A percentile compares a stretch with the other conserved stretches of the same genome.
Conservation (phyloP, 2,329 filamentous ascomycete genomes). For the Raffaelea deltoideospora region DNA sequence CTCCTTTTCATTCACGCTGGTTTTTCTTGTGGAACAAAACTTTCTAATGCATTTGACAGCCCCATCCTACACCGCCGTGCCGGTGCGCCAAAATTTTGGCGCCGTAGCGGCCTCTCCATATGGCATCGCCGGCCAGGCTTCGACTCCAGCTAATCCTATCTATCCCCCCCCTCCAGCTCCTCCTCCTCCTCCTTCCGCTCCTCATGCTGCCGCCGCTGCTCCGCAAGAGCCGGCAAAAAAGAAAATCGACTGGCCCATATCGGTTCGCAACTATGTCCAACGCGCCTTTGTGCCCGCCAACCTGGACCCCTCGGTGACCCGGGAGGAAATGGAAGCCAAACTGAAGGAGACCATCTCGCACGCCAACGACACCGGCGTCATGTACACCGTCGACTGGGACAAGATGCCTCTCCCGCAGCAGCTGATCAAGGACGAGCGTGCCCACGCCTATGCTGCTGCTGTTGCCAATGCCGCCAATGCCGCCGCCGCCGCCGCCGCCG, state of each 20-base stretch:
- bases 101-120: slow-evolving; percentile 3
- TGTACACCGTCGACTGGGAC: slow-evolving; percentile 71
- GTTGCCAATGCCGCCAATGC: slow-evolving; percentile 4
- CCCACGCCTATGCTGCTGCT: slow-evolving; percentile 8
- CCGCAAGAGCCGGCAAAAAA: slow-evolving; percentile 15
- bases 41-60: slow-evolving; percentile 11
- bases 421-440: slow-evolving; percentile 59
- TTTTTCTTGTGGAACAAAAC: neutral
- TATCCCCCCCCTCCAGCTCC: slow-evolving; percentile 8
- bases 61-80: slow-evolving; percentile 27
- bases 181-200: slow-evolving; percentile 10
- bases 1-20: neutral
- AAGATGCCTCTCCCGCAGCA: slow-evolving; percentile 71
- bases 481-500: slow-evolving; percentile 2
- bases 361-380: slow-evolving; percentile 57
- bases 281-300: slow-evolving; percentile 71
- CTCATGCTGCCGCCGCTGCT: slow-evolving; percentile 4
- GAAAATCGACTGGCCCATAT: slow-evolving; percentile 64
- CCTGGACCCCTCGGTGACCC: slow-evolving; percentile 44
- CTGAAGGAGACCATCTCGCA: slow-evolving; percentile 74
- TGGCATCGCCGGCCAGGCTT: no score
- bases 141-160: no score
- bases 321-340: slow-evolving; percentile 64
- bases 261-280: slow-evolving; percentile 80
- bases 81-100: slow-evolving; percentile 23